Evolutionary conservation across 192 early-diverging fungal genomes (phyloP), one percentile per base, ranked within the genome.

Genomic region (Coemansia sp.): DNA sequence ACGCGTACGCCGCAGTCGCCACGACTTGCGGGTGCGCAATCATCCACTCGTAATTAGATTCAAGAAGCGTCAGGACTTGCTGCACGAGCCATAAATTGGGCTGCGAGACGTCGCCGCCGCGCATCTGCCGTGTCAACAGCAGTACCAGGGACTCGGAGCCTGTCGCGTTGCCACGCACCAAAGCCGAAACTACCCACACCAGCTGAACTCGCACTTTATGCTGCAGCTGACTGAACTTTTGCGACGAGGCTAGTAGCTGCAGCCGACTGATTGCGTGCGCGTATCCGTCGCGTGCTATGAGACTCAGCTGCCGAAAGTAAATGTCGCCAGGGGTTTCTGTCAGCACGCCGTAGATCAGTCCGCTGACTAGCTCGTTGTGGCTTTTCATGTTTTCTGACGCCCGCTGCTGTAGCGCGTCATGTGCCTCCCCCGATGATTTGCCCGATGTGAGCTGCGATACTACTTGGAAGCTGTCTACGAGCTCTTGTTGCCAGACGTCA

Each of bases 221-320:
- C 25, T 79, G 75, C 9, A 89, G 4, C 6, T 37, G 22, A 3
- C 45, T 38, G 49, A 89, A 88, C 27, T 67, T 58, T 4, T 61
- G 57, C 6, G 82, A 73, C 12, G 62, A 29, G 2, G 59, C 64
- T 6, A 88, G 32, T 10, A 67, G 54, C 53, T 77, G 67, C 29
- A 89, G 39, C 42, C 76, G 66, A 2, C 67, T 45, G 9, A 87
- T 25, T 3, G 84, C 73, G 27, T 68, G 64, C 1, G 70, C 73
- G 59, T 79, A 89, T 5, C 86, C 78, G 65, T 92, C 91, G 58
- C 91, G 86, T 42, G 86, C 79, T 1, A 91, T 84, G n/a, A 88
- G 65, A 41, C 79, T 88, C 35, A 92, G 75, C 1, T 77, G 73
- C 36, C 87, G 86, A 59, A 89, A 87, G 45, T 82, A 69, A 76